Base-by-base conservation (phyloP, 352 stramenopile genomes). In the Thalassiosira exigua region DNA sequence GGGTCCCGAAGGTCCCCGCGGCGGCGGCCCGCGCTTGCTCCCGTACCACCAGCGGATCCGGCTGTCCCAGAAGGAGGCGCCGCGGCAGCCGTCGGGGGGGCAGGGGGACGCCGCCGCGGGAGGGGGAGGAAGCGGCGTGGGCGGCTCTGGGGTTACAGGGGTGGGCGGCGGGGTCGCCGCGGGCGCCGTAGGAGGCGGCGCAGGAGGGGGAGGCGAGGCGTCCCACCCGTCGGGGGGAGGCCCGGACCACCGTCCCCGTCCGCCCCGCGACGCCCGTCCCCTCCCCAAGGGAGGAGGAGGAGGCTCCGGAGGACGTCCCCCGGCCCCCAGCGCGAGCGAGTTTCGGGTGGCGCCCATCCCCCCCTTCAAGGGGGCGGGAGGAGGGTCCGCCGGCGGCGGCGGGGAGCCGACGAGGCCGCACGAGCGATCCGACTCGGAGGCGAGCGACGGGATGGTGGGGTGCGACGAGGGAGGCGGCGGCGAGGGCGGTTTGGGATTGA, bases 41-140 rank as follows among this genome's bases (percentile, higher is more conserved):
- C 71, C 71, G 5, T 81, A 81, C 51, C 71, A 71, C 21, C 71
- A 81, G 41, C 24, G 71, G n/a, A 60, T 39, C 12, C 73, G 69
- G 57, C 46, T 81, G 22, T 33, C 21, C 36, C 36, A 44, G 36
- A 30, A 33, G 48, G 17, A 56, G 22, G 5, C 17, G 27, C 22
- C 36, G 41, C 53, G 42, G 17, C 29, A 4, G 11, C 22, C 14
- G 1, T 19, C 5, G 22, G 2, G 4, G 22, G 26, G n/a, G 1
- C n/a, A 21, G 24, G 11, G 12, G 24, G 21, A 46, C 27, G 21
- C 1, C 52, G 2, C 22, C 26, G 30, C 9, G 3, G 5, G 54
- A 33, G 29, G 44, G 29, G 41, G 27, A 39, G 33, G 27, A 21
- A 27, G 21, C 29, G 2, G 27, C 29, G 27, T 12, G 12, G 22